Conservation (phyloP, 441 rosid species). For the Gossypium gossypioides region DNA sequence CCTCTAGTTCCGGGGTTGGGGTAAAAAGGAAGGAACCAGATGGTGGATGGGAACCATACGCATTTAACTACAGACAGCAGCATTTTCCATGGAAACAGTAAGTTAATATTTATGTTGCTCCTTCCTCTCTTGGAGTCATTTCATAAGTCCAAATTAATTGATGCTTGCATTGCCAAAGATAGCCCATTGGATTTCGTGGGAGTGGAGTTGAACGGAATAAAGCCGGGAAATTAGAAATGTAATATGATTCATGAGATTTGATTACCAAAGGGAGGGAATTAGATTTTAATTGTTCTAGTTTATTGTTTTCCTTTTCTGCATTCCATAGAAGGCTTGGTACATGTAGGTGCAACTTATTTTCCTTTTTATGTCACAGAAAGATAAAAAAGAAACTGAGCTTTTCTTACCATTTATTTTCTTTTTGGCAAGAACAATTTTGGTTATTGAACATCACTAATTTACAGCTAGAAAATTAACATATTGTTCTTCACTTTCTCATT, state of each 20-base stretch:
- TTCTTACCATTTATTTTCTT: not conserved
- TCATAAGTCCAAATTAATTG: slow-evolving; percentile 21
- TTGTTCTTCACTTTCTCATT: not conserved
- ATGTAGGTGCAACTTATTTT: slow-evolving; percentile 33
- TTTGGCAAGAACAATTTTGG: not conserved
- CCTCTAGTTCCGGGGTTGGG: slow-evolving; percentile 56
- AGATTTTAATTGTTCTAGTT: slow-evolving; percentile 34
- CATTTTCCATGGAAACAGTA: slow-evolving; percentile 70
- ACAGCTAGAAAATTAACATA: not conserved
- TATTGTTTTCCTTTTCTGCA: slow-evolving; percentile 21
- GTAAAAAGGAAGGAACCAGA: slow-evolving; percentile 85
- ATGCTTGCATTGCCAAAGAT: slow-evolving; percentile 21
- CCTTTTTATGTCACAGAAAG: slow-evolving; percentile 33
- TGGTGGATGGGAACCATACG: slow-evolving; percentile 55
- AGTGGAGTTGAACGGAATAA: slow-evolving; percentile 38
- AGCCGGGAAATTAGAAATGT: slow-evolving; percentile 30
- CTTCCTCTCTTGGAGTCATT: slow-evolving; percentile 5
- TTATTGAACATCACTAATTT: not conserved
- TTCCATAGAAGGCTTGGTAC: slow-evolving; percentile 40
- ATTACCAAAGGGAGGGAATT: slow-evolving; percentile 25
- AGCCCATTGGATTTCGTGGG: slow-evolving; percentile 33
- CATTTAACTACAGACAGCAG: slow-evolving; percentile 34
- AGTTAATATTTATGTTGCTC: slow-evolving; percentile 14
- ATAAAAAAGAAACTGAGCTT: slow-evolving; percentile 18
- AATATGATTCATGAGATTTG: slow-evolving; percentile 42